phyloP scores from a whole-genome alignment of 768 basidiomycete genomes.

The Panaeolus cyanescens region DNA sequence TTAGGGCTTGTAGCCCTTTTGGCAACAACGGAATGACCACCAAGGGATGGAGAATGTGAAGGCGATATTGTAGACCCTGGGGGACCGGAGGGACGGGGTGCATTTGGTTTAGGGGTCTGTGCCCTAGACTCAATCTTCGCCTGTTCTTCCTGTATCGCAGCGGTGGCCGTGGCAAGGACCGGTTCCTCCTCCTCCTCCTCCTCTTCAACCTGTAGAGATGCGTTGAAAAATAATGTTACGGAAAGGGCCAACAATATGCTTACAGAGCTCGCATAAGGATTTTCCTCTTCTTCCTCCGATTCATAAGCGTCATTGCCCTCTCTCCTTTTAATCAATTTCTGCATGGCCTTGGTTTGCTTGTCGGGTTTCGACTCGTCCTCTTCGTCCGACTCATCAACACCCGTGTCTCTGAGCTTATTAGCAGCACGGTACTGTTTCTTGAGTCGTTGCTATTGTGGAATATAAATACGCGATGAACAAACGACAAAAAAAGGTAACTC shows the following conservation, averaged over 20 bases:
- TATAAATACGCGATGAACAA: slow-evolving; percentile 10
- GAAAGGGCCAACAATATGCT: no score
- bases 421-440: slow-evolving; percentile 82
- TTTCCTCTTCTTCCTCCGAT: slow-evolving; percentile 72
- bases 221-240: slow-evolving; percentile 14
- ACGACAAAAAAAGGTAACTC: slow-evolving; percentile 16
- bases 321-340: slow-evolving; percentile 81
- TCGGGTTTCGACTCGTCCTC: slow-evolving; percentile 60
- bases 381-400: slow-evolving; percentile 76
- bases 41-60: slow-evolving; percentile 51
- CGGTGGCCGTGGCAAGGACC: slow-evolving; percentile 30
- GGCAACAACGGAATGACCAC: slow-evolving; percentile 80
- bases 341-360: slow-evolving; percentile 77
- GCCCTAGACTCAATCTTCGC: slow-evolving; percentile 51
- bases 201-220: slow-evolving; percentile 56
- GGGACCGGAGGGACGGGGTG: slow-evolving; percentile 30
- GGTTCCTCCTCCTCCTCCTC: slow-evolving; percentile 71
- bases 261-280: slow-evolving; percentile 82
- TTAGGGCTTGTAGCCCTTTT: slow-evolving; percentile 87
- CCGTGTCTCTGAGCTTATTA: slow-evolving; percentile 71
- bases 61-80: slow-evolving; percentile 63
- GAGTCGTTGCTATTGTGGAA: slow-evolving; percentile 63
- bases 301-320: slow-evolving; percentile 86
- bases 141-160: slow-evolving; percentile 50
- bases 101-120: slow-evolving; percentile 40